These are phyloP conservation scores for Tetraselmis chui DNA, from an alignment of 139 green algal genomes.

Conservation along the genomic window DNA sequence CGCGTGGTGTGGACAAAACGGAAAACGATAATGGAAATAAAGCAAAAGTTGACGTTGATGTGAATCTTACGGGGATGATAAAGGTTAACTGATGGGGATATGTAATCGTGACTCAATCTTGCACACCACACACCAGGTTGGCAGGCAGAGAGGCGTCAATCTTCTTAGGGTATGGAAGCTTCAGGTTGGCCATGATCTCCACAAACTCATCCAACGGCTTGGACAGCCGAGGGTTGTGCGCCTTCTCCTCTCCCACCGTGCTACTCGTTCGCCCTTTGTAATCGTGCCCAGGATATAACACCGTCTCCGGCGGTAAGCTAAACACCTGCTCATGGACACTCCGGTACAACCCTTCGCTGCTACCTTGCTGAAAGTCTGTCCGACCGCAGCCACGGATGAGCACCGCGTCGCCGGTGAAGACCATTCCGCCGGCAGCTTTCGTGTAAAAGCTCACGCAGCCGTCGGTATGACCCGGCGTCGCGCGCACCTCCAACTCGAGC, in stretches of 20 bases:
- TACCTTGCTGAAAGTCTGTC: conserved; percentile 59
- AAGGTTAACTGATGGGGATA: too few species aligned
- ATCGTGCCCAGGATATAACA: conserved; percentile 55
- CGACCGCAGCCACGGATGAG: conserved; percentile 59
- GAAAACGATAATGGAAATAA: too few species aligned
- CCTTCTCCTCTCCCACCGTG: conserved; percentile 53
- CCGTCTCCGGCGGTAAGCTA: conserved; percentile 30
- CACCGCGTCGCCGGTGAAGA: conserved; percentile 57
- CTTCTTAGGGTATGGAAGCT: conserved; percentile 58
- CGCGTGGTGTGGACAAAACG: too few species aligned
- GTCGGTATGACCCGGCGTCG: conserved; percentile 50
- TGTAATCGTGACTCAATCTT: too few species aligned
- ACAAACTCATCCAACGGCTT: conserved; percentile 56
- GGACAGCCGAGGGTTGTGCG: conserved; percentile 48
- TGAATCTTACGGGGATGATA: too few species aligned
- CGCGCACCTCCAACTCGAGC: conserved; percentile 6
- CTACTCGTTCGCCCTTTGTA: conserved; percentile 40
- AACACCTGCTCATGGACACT: conserved; percentile 38
- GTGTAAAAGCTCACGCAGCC: conserved; percentile 49
- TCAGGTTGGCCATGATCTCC: conserved; percentile 45
- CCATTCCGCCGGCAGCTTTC: conserved; percentile 13
- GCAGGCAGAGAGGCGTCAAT: conserved; percentile 54
- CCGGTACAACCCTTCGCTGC: conserved; percentile 18
- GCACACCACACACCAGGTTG: conserved; percentile 54
- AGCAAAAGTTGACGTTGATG: too few species aligned